Evolutionary conservation across 2,329 filamentous ascomycete genomes (phyloP).

Genomic region (Aspergillus puulaauensis): DNA sequence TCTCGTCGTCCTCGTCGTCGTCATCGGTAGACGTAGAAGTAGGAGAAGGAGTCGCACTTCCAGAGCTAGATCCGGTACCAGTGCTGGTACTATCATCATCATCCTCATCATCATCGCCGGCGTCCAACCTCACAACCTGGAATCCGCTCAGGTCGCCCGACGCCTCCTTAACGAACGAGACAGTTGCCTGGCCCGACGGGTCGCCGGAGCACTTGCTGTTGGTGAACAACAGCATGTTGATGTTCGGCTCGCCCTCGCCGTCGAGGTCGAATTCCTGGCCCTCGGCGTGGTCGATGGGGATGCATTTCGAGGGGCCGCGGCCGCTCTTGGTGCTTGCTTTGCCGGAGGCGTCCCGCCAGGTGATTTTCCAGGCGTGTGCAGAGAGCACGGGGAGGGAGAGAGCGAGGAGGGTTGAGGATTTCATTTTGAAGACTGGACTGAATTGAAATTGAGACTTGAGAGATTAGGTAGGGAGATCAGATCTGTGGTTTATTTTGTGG

Average conservation of each 20-base stretch:
- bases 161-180: conserved; percentile 5
- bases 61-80: neutral
- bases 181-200: conserved; percentile 6
- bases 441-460: neutral
- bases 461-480: neutral
- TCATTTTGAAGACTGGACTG: neutral
- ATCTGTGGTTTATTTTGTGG: neutral
- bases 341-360: conserved; percentile 8
- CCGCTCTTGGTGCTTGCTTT: conserved; percentile 6
- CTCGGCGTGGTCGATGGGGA: conserved; percentile 9
- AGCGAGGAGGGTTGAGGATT: neutral
- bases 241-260: conserved; percentile 7
- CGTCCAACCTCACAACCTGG: conserved; percentile 4
- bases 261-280: conserved; percentile 5
- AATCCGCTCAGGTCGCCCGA: conserved; percentile 9
- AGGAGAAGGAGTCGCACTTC: neutral
- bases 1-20: neutral
- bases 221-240: conserved; percentile 15
- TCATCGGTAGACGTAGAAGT: neutral
- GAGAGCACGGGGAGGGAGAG: conserved; percentile 8
- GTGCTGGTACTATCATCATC: neutral
- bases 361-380: conserved; percentile 14
- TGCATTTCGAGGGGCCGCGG: conserved; percentile 11
- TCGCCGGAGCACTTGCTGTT: conserved; percentile 10
- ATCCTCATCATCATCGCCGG: too few relatives aligned